phyloP scores from a whole-genome alignment of 768 basidiomycete genomes.

The Cantharellus anzutake region DNA sequence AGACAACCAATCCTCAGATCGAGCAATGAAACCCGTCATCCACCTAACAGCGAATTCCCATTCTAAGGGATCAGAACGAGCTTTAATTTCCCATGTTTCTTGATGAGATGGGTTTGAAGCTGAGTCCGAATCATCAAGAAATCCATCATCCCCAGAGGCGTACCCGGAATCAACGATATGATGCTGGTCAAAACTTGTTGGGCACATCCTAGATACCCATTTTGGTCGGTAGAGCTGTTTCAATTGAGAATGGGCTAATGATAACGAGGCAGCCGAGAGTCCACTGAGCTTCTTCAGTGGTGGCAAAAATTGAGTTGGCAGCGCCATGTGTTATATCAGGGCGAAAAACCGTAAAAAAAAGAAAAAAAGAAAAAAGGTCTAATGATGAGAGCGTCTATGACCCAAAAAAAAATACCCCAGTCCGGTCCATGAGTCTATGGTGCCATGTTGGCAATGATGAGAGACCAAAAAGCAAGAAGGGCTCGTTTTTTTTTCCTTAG shows the following conservation, averaged over 20 bases:
- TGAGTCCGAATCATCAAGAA: slow-evolving; percentile 19
- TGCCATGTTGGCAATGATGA: too few relatives aligned
- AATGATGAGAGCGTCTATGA: not conserved
- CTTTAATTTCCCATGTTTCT: not conserved
- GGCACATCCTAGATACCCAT: not conserved
- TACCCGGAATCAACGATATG: slow-evolving; percentile 53
- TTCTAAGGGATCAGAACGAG: slow-evolving; percentile 41
- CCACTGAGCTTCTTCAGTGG: not conserved
- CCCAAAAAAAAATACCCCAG: too few relatives aligned
- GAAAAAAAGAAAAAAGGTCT: not conserved
- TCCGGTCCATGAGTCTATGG: too few relatives aligned
- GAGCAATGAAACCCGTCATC: slow-evolving; percentile 43
- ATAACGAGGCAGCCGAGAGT: not conserved
- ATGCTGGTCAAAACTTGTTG: slow-evolving; percentile 12
- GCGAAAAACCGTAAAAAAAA: too few relatives aligned
- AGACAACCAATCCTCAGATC: slow-evolving; percentile 6
- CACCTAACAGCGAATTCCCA: slow-evolving; percentile 47
- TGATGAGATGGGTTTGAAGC: not conserved
- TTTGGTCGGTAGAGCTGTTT: not conserved
- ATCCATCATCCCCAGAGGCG: slow-evolving; percentile 48
- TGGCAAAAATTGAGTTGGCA: not conserved
- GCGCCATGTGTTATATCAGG: not conserved
- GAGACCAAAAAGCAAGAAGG: too few relatives aligned
- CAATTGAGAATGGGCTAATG: not conserved
- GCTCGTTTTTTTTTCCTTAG: too few relatives aligned